A percentile compares a stretch with the other conserved stretches of the same genome.
Evolutionary conservation across 805 yeast species (phyloP).

Genomic region (Sungouiella thailandica): DNA sequence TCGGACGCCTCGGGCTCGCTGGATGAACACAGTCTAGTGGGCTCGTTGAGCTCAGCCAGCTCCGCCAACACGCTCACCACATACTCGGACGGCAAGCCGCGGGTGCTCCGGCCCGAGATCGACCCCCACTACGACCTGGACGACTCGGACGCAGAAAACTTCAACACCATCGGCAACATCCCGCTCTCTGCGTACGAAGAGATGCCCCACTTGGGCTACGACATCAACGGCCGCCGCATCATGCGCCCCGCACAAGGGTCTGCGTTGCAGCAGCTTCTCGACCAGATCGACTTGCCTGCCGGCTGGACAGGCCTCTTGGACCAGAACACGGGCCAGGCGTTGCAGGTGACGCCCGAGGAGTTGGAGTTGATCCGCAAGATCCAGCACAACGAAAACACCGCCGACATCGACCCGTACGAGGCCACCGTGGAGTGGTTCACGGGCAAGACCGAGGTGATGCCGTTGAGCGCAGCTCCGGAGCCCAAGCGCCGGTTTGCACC

Average conservation of each 20-base stretch:
- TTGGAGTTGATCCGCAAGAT: conserved; percentile 81
- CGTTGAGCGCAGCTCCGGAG: conserved; percentile 89
- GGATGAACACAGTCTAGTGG: too few relatives aligned
- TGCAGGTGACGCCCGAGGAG: conserved; percentile 83
- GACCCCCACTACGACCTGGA: conserved; percentile 94
- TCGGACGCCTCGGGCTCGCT: too few relatives aligned
- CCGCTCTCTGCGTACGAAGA: conserved; percentile 94
- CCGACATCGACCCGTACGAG: conserved; percentile 78
- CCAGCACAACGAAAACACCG: conserved; percentile 81
- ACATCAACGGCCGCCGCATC: conserved; percentile 94
- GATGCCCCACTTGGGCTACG: conserved; percentile 96
- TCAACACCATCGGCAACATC: conserved; percentile 88
- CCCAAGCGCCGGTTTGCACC: conserved; percentile 97
- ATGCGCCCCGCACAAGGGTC: conserved; percentile 98
- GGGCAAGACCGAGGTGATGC: conserved; percentile 78
- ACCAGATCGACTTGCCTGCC: conserved; percentile 88
- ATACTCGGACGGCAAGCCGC: conserved; percentile 74
- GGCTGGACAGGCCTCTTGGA: conserved; percentile 98
- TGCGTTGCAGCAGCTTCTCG: conserved; percentile 86
- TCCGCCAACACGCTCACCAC: conserved; percentile 41
- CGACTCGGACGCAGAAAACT: conserved; percentile 77
- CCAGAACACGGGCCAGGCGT: conserved; percentile 76
- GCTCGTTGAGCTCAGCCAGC: too few relatives aligned
- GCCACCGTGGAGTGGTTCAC: conserved; percentile 97
- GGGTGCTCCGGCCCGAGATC: conserved; percentile 81